These are phyloP conservation scores for Sporormia fimetaria DNA, from an alignment of 495 filamentous ascomycete species.

Conservation along the genomic window DNA sequence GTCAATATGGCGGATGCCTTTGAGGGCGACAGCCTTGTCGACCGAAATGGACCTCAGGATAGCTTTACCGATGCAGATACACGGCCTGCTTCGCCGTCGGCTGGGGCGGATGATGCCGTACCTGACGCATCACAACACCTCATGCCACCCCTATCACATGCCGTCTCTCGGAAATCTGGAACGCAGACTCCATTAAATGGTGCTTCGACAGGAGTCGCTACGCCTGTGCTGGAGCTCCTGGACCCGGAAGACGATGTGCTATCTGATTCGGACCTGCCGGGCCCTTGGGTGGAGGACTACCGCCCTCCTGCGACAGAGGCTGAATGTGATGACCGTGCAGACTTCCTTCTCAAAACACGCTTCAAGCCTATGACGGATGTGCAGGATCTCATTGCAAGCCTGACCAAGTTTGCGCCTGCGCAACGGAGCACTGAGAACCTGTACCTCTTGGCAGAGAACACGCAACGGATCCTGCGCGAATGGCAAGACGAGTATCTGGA, in stretches of 20 bases:
- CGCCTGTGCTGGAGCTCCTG: background rate
- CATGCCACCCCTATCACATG: constrained; percentile 3
- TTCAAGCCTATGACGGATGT: constrained; percentile 27
- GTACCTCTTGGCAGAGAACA: constrained; percentile 42
- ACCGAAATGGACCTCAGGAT: background rate
- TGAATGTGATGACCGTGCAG: constrained; percentile 22
- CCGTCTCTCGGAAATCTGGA: background rate
- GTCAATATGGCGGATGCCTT: constrained; percentile 1
- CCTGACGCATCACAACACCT: background rate
- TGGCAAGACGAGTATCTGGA: constrained; percentile 56
- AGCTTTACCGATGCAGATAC: constrained; percentile 1
- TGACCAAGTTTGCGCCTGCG: constrained; percentile 28
- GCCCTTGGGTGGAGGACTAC: constrained; percentile 13
- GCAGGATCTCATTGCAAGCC: constrained; percentile 22
- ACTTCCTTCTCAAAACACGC: constrained; percentile 20
- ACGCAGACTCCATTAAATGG: constrained; percentile 6
- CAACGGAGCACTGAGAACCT: constrained; percentile 39
- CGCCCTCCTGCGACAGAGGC: constrained; percentile 6
- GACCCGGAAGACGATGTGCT: constrained; percentile 22
- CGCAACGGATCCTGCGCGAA: constrained; percentile 40
- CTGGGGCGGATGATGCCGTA: background rate
- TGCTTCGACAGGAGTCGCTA: constrained; percentile 4
- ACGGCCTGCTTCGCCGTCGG: constrained; percentile 10
- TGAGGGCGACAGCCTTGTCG: background rate
- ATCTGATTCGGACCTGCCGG: constrained; percentile 20